These are phyloP conservation scores for Phytophthora kernoviae DNA, from an alignment of 352 stramenopile genomes.

Conservation along the genomic window DNA sequence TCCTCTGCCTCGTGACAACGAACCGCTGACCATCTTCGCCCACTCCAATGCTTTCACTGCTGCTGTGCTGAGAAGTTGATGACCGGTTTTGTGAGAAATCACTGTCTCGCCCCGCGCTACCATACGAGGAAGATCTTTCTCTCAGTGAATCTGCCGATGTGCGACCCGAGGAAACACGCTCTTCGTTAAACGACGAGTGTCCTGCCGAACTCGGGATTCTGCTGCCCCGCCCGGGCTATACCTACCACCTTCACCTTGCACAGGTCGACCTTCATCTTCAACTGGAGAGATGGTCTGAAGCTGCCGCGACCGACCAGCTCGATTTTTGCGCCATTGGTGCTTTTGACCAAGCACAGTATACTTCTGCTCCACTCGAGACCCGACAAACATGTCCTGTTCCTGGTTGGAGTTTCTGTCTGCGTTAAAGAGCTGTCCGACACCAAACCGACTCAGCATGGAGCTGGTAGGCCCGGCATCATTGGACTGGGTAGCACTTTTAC, in stretches of 20 bases:
- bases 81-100: conserved; percentile 23
- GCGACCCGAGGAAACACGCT: conserved; percentile 4
- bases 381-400: conserved; percentile 24
- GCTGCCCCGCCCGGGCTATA: conserved; percentile 25
- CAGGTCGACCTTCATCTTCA: conserved; percentile 24
- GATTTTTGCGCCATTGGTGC: conserved; percentile 59
- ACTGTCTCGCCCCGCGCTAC: conserved; percentile 22
- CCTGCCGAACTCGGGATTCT: conserved; percentile 8
- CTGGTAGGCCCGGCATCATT: conserved; percentile 1
- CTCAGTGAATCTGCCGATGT: conserved; percentile 13
- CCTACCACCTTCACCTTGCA: conserved; percentile 9
- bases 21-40: conserved; percentile 32
- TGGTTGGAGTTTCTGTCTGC: conserved; percentile 41
- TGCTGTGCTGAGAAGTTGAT: conserved; percentile 21
- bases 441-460: conserved; percentile 24
- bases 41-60: conserved; percentile 16
- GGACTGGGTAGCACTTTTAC: conserved; percentile 23
- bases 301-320: conserved; percentile 38
- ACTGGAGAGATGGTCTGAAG: conserved; percentile 52
- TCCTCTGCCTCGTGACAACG: conserved; percentile 60
- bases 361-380: conserved; percentile 27
- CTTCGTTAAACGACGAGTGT: conserved; percentile 17
- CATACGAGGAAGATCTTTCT: conserved; percentile 17
- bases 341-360: conserved; percentile 69
- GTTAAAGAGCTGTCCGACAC: conserved; percentile 30